Base-by-base conservation (phyloP, 106 monocot species). In the Dioscorea alata region DNA sequence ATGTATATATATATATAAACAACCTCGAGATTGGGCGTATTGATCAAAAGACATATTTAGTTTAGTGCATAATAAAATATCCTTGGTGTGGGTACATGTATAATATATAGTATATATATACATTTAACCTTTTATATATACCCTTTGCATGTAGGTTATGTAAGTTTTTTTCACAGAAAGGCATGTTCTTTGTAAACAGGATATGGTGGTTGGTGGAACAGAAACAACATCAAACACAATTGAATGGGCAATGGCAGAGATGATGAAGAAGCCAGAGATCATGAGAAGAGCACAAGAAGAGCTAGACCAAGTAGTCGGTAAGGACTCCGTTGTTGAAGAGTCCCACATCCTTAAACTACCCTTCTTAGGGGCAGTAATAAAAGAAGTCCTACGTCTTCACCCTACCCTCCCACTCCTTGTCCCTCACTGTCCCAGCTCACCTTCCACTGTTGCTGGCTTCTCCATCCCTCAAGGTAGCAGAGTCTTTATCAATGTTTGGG, bases 401-500 rank as follows among this genome's bases (percentile, higher is more conserved):
- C 70, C 80, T 5, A 59, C 59, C 6, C n/a, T 70, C 24, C 80
- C 74, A 2, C 35, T 79, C 24, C 62, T 79, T 21, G 61, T 79
- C 17, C 72, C 72, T 10, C 68, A 61, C 35, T 28, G 67, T 34
- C 79, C 79, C 8, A 79, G 68, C 61, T 6, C 49, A 1, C 0
- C 49, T 31, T 18, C 48, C 73, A 63, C 42, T 54, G 19, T 79
- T 23, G 49, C 5, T 15, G 77, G 77, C 19, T 77, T 71, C 49
- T 34, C 64, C 25, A 54, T 77, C 6, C 77, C 77, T 13, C 25
- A 28, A 18, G 71, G 59, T 7, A 17, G 64, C 48, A 24, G 57
- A 20, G 70, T 77, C 23, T 53, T 79, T 22, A n/a, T 73, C n/a
- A 79, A 79, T 28, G 66, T 52, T 13, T 78, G 78, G 78, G 78